phyloP scores from a whole-genome alignment of 192 early-diverging fungal genomes.

The Kickxella alabastrina region DNA sequence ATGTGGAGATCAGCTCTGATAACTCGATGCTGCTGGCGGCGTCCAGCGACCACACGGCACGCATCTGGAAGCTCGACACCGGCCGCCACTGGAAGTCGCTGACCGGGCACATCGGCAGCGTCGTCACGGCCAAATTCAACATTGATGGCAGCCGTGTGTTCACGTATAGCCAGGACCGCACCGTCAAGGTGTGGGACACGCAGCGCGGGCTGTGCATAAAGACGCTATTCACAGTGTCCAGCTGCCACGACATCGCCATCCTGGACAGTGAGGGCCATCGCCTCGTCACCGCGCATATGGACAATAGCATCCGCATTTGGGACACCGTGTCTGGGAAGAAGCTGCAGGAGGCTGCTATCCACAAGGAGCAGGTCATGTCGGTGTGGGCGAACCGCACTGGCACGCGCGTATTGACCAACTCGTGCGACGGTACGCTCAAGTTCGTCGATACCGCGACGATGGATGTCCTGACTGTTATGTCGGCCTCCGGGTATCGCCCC shows the following conservation, averaged over 20 bases:
- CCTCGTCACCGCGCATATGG: slow-evolving; percentile 89
- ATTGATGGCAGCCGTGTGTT: slow-evolving; percentile 74
- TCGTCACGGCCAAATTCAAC: slow-evolving; percentile 83
- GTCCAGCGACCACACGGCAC: slow-evolving; percentile 86
- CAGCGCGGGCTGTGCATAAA: slow-evolving; percentile 82
- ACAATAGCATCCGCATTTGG: slow-evolving; percentile 91
- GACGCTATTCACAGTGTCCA: slow-evolving; percentile 91
- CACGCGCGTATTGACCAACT: slow-evolving; percentile 82
- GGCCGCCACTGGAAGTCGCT: slow-evolving; percentile 83
- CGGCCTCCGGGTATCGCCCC: slow-evolving; percentile 71
- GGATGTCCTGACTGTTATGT: slow-evolving; percentile 59
- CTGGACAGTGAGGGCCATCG: slow-evolving; percentile 74
- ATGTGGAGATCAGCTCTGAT: slow-evolving; percentile 55
- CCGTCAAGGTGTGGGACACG: slow-evolving; percentile 95
- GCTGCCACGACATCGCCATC: slow-evolving; percentile 87
- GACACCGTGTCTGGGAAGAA: slow-evolving; percentile 77
- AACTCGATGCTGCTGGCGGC: slow-evolving; percentile 57
- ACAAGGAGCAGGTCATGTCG: slow-evolving; percentile 86
- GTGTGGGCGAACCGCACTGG: slow-evolving; percentile 60
- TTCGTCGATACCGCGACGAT: slow-evolving; percentile 78
- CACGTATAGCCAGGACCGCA: slow-evolving; percentile 93
- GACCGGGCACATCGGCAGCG: slow-evolving; percentile 92
- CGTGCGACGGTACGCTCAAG: slow-evolving; percentile 87
- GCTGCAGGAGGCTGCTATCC: slow-evolving; percentile 81
- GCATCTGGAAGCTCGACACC: slow-evolving; percentile 81